Base-by-base conservation (phyloP, 1,284 basidiomycete genomes). In the Cryptococcus sp. region DNA sequence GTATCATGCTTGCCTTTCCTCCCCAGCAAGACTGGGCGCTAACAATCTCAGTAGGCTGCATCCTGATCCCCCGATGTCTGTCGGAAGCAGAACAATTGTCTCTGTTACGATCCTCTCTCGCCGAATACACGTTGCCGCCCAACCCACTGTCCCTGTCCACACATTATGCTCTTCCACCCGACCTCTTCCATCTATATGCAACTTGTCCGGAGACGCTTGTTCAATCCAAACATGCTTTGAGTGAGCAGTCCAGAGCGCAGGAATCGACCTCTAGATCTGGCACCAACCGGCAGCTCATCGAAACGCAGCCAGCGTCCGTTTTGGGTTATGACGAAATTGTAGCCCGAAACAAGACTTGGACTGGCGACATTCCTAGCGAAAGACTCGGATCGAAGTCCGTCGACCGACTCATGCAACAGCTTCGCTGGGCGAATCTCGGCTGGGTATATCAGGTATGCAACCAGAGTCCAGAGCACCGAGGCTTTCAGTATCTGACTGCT, bases 371-470 rank as follows among this genome's bases (percentile, higher is more conserved):
- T 16, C 72, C 73, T 0, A 68, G 66, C 16, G 64, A 64, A 8
- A 72, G 72, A 50, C 46, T 91, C 48, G 81, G 86, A 53, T 88
- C 90, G 60, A 83, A 83, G 19, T 82, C 87, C 2, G 88, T 84
- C 0, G 83, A 82, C 7, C 78, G 82, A 47, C 83, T 93, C 5
- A 65, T 92, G n/a, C 88, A 86, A 71, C 76, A 84, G 13, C 75
- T 96, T 40, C 83, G 93, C 41, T 96, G 93, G 93, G 89, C 91
- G 1, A 96, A 94, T 68, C 88, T 96, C 47, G 93, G 93, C 5
- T 90, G 89, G 86, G 89, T 85, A 54, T 96, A 96, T 75, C 76
- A 81, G 61, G 80, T 81, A 47, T 50, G 78, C 68, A 27, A 19
- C 16, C 20, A n/a, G 25, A 20, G 20, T 25, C n/a, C 25, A 23